phyloP scores from a whole-genome alignment of 352 stramenopile species.

The Aphanomyces stellatus region DNA sequence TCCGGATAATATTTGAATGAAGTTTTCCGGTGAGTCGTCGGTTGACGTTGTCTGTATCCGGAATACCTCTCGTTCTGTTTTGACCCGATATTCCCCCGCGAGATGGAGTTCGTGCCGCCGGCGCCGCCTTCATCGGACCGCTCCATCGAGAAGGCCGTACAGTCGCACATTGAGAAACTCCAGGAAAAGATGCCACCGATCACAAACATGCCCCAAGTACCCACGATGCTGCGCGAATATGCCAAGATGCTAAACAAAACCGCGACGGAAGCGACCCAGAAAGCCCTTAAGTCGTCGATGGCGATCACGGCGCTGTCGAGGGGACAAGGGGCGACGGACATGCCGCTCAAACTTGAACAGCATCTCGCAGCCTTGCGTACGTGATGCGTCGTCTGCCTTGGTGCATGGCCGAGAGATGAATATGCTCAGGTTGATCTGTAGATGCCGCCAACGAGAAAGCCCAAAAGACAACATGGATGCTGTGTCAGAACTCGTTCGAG shows the following conservation, averaged over 20 bases:
- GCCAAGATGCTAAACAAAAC: constrained; percentile 20
- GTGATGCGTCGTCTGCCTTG: too few species aligned
- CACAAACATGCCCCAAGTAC: constrained; percentile 1
- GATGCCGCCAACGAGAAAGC: constrained; percentile 10
- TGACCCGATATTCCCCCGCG: too few species aligned
- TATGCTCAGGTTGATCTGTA: background rate
- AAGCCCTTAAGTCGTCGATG: constrained; percentile 13
- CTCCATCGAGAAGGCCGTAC: background rate
- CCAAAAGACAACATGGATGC: background rate
- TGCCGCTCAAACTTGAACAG: constrained; percentile 9
- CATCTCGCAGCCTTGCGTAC: constrained; percentile 8
- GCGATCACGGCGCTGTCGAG: constrained; percentile 4
- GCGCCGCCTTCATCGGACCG: too few species aligned
- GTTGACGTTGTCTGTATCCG: too few species aligned
- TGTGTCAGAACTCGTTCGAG: constrained; percentile 12
- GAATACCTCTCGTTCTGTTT: too few species aligned
- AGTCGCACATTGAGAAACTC: background rate
- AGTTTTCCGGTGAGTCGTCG: too few species aligned
- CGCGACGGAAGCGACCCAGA: constrained; percentile 7
- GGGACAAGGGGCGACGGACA: background rate
- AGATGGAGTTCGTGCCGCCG: too few species aligned
- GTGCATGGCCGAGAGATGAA: background rate
- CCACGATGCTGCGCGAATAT: constrained; percentile 15
- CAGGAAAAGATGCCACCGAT: constrained; percentile 13
- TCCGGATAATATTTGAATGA: too few species aligned